A percentile compares a stretch with the other conserved stretches of the same genome.
Evolutionary conservation across 441 rosid species (phyloP).

Genomic region (Aleurites moluccanus): DNA sequence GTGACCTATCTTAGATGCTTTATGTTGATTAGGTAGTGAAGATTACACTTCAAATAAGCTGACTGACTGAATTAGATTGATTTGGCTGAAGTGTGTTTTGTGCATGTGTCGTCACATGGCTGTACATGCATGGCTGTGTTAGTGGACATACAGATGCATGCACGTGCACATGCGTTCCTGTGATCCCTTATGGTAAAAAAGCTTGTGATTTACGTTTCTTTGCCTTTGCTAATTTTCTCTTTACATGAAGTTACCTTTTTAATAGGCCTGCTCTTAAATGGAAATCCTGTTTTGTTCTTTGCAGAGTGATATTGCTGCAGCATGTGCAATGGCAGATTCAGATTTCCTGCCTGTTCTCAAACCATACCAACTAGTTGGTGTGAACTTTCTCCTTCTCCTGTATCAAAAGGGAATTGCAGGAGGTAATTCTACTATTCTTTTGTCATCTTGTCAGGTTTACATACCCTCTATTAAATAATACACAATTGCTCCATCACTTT

Average conservation of each 20-base stretch:
- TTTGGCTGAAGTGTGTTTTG: conserved; percentile 8
- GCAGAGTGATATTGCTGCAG: conserved; percentile 81
- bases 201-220: not conserved
- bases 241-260: not conserved
- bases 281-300: conserved; percentile 14
- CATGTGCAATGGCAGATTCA: conserved; percentile 68
- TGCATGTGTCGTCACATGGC: conserved; percentile 6
- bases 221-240: not conserved
- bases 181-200: conserved; percentile 9
- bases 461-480: not conserved
- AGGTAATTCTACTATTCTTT: conserved; percentile 48
- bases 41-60: conserved; percentile 15
- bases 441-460: not conserved
- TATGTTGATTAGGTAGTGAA: conserved; percentile 19
- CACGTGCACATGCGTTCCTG: conserved; percentile 3
- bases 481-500: not conserved
- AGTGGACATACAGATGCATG: conserved; percentile 13
- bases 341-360: conserved; percentile 87
- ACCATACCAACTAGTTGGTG: conserved; percentile 94
- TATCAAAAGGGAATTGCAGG: conserved; percentile 82
- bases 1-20: conserved; percentile 12
- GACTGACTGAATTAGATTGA: not conserved
- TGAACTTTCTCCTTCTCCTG: conserved; percentile 89
- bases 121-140: too few species aligned
- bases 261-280: conserved; percentile 5